Conservation (phyloP, 2,329 filamentous ascomycete species). For the Arthroderma sp. region DNA sequence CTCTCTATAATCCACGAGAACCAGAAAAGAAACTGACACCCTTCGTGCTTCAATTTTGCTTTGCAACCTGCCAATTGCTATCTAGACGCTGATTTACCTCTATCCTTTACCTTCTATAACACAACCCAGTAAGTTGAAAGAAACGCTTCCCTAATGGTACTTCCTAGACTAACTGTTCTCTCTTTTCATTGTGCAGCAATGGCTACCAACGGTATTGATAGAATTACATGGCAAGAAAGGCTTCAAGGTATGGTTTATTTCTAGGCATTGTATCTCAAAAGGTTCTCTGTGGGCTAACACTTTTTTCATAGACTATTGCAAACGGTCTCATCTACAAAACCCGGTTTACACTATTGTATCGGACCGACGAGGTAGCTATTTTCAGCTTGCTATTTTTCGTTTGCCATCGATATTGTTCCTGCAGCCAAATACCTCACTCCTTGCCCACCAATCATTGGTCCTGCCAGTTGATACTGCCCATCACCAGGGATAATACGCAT, state of each 20-base stretch:
- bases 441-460: constrained; percentile 12
- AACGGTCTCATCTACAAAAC: constrained; percentile 37
- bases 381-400: constrained; percentile 4
- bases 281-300: constrained; percentile 6
- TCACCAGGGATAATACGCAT: not conserved
- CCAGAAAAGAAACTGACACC: no score
- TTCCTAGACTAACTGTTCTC: no score
- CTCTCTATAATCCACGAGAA: no score
- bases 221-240: constrained; percentile 42
- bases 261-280: constrained; percentile 4
- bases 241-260: constrained; percentile 37
- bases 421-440: not conserved
- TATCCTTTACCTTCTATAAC: no score
- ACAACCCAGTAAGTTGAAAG: no score
- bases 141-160: no score
- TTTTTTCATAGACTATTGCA: constrained; percentile 43
- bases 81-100: no score
- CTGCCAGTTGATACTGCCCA: not conserved
- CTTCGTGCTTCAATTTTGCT: no score
- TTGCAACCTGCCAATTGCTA: no score
- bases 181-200: constrained; percentile 1
- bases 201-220: constrained; percentile 16
- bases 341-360: constrained; percentile 60
- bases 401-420: no score
- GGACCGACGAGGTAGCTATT: constrained; percentile 52